These are phyloP conservation scores for Gymnopilus junonius DNA, from an alignment of 768 basidiomycete genomes.

Conservation along the genomic window DNA sequence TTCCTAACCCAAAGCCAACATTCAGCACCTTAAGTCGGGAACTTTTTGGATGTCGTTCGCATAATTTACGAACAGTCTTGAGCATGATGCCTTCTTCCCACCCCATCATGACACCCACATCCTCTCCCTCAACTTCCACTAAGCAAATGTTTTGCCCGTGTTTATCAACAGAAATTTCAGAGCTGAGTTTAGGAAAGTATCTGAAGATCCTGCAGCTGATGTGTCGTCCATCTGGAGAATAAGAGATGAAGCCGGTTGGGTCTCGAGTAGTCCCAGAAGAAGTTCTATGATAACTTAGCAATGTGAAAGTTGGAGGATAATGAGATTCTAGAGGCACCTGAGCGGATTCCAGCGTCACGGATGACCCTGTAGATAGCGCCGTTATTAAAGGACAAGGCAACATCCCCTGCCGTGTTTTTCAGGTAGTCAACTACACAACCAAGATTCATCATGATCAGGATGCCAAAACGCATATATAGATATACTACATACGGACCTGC, in stretches of 20 bases:
- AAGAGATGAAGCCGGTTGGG: conserved; percentile 40
- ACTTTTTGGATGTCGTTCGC: conserved; percentile 51
- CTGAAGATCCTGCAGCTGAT: conserved; percentile 64
- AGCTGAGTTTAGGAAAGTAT: conserved; percentile 71
- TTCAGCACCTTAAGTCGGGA: conserved; percentile 75
- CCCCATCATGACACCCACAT: conserved; percentile 99
- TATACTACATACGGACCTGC: conserved; percentile 52
- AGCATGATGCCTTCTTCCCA: conserved; percentile 94
- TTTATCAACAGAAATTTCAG: conserved; percentile 70
- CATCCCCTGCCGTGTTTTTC: conserved; percentile 86
- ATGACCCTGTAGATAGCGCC: conserved; percentile 73
- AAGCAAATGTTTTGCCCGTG: conserved; percentile 85
- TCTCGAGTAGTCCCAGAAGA: conserved; percentile 65
- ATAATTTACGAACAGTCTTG: conserved; percentile 73
- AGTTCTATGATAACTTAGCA: conserved; percentile 56
- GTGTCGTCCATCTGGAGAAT: conserved; percentile 54
- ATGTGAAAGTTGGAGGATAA: conserved; percentile 8
- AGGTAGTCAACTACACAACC: conserved; percentile 66
- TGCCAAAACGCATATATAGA: background rate
- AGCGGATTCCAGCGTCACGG: conserved; percentile 90
- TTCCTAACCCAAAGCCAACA: conserved; percentile 93
- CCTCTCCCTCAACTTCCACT: conserved; percentile 64
- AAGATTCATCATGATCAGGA: background rate
- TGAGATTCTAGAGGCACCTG: conserved; percentile 57
- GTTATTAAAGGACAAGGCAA: conserved; percentile 87